Percentiles rank a stretch among this genome's conserved stretches.
Evolutionary conservation across 1,284 basidiomycete species (phyloP).

Genomic region (Cutaneotrichosporon spelunceum): DNA sequence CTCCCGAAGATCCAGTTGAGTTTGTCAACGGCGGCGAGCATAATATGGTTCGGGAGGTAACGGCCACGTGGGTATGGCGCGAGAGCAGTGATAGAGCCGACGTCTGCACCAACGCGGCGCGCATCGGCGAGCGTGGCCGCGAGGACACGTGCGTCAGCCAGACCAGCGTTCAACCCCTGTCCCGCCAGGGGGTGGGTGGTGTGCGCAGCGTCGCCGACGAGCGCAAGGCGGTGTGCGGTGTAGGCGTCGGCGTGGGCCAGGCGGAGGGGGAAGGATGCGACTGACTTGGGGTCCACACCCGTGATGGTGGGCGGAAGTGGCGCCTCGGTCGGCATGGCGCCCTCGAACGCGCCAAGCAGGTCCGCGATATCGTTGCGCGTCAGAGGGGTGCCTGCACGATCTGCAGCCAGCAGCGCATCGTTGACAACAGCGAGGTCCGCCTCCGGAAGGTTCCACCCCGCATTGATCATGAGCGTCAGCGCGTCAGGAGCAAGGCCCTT

Average conservation of each 20-base stretch:
- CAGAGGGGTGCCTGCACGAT: conserved; percentile 27
- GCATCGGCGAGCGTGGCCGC: conserved; percentile 62
- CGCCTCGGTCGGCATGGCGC: conserved; percentile 55
- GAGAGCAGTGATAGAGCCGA: conserved; percentile 77
- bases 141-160: conserved; percentile 77
- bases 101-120: conserved; percentile 65
- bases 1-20: conserved; percentile 77
- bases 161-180: conserved; percentile 89
- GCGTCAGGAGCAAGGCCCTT: conserved; percentile 65
- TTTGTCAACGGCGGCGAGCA: conserved; percentile 81
- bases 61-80: conserved; percentile 71
- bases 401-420: conserved; percentile 57
- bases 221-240: conserved; percentile 58
- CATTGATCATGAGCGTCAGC: conserved; percentile 77
- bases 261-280: conserved; percentile 86
- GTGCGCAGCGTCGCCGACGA: conserved; percentile 95
- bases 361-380: conserved; percentile 26
- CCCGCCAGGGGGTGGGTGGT: conserved; percentile 95
- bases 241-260: conserved; percentile 86
- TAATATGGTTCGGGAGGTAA: conserved; percentile 78
- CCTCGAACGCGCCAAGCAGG: conserved; percentile 53
- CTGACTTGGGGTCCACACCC: conserved; percentile 67
- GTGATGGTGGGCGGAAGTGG: conserved; percentile 72
- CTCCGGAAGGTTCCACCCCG: conserved; percentile 83
- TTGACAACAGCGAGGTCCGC: conserved; percentile 69